These are phyloP conservation scores for Apiotrichum domesticum DNA, from an alignment of 1,284 basidiomycete species.

Conservation along the genomic window DNA sequence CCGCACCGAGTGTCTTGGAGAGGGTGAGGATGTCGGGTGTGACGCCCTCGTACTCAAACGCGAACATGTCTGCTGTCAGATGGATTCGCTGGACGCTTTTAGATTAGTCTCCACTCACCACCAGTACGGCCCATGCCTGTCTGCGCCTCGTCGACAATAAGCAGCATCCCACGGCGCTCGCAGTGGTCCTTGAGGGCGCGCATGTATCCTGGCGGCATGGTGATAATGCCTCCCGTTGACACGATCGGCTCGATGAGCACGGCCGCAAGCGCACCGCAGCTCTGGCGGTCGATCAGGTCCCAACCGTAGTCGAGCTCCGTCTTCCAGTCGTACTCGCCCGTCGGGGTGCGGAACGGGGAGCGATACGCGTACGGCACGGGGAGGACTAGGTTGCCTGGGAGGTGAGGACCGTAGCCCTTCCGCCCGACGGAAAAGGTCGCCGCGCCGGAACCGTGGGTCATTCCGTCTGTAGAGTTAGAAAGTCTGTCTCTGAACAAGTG, in stretches of 20 bases:
- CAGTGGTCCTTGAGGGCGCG: constrained; percentile 28
- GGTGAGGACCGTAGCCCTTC: constrained; percentile 30
- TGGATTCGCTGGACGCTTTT: neutral
- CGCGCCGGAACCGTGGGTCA: constrained; percentile 32
- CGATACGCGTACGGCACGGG: constrained; percentile 26
- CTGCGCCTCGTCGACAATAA: constrained; percentile 81
- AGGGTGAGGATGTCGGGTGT: constrained; percentile 76
- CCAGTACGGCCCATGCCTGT: constrained; percentile 79
- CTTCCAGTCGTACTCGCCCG: constrained; percentile 39
- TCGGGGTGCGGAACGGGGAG: constrained; percentile 30
- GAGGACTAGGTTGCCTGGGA: constrained; percentile 26
- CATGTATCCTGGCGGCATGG: constrained; percentile 30
- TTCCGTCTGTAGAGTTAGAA: constrained; percentile 23
- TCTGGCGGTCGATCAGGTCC: constrained; percentile 36
- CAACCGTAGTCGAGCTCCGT: constrained; percentile 37
- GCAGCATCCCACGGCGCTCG: constrained; percentile 47
- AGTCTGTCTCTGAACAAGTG: no score
- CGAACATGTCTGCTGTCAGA: constrained; percentile 36
- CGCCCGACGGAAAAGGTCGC: constrained; percentile 34
- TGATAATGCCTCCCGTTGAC: constrained; percentile 29
- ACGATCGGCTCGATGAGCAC: constrained; percentile 50
- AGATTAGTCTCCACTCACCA: constrained; percentile 51
- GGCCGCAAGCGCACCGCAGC: constrained; percentile 24
- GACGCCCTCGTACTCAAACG: constrained; percentile 70
- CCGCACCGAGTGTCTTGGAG: constrained; percentile 90